Evolutionary conservation across 2,329 filamentous ascomycete species (phyloP), one percentile per base, ranked within the genome.

Genomic region (Colletotrichum somersetense): DNA sequence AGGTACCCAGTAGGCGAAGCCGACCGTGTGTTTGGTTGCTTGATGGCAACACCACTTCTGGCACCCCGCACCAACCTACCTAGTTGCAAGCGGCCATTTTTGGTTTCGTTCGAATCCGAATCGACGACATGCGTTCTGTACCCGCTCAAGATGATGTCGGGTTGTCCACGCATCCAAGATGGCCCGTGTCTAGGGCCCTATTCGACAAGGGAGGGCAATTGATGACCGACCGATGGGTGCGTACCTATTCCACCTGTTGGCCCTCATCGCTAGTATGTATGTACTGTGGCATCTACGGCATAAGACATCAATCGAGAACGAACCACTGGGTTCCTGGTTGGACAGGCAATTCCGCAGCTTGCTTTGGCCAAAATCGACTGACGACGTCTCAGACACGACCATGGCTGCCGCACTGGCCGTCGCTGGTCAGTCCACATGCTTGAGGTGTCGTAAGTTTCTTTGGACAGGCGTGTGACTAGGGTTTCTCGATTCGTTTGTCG

Each of bases 341-440:
- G 46, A 23, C 42, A 65, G 33, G 42, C 52, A 57, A 57, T 57
- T 50, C 44, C 30, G 40, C 52, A 33, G 42, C 20, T 35, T 23
- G 59, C 12, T 16, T 35, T 42, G 66, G 12, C 10, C 33, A 23
- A 52, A 50, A 33, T n/a, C 11, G 16, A 20, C 18, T 11, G 3
- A 58, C 38, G n/a, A 59, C 18, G 46, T 33, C 18, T 44, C 38
- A 38, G 53, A n/a, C 38, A 66, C 23, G 26, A 33, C 66, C 26
- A 44, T 7, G 46, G 33, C 35, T 57, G 8, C 8, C 20, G 33
- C 33, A 26, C 23, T 40, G 23, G 14, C 18, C 2, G 26, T 40
- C 30, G n/a, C n/a, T 42, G 53, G 53, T 55, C 53, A 52, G 67
- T 38, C 46, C 62, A 59, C 63, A 40, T 10, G 33, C 35, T 35